Percentiles rank a stretch among this genome's conserved stretches.
Conservation (phyloP, 176 grass and related monocot species). For the Calamus simplicifolius region DNA sequence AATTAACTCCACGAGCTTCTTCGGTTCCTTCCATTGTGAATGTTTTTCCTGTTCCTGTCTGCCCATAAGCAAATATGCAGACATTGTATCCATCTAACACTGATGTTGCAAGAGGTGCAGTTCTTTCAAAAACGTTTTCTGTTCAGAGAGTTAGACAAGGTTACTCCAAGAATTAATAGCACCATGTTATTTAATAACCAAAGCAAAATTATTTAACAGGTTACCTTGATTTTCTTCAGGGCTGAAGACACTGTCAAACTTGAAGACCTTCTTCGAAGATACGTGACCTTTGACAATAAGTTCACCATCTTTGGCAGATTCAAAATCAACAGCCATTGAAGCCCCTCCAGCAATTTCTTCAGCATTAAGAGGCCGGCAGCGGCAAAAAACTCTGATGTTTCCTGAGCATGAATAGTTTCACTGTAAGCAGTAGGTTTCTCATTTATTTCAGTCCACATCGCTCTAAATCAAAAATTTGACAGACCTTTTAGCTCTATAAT, state of each 20-base stretch:
- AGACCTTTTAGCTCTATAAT: slow-evolving; percentile 81
- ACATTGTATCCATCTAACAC: slow-evolving; percentile 96
- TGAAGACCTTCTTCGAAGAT: slow-evolving; percentile 81
- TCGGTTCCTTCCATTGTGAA: slow-evolving; percentile 94
- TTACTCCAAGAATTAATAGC: too few relatives aligned
- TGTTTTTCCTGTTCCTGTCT: slow-evolving; percentile 93
- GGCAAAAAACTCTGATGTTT: slow-evolving; percentile 92
- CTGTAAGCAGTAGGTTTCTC: background rate
- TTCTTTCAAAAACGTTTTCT: slow-evolving; percentile 85
- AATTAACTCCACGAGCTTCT: slow-evolving; percentile 80
- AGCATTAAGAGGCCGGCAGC: slow-evolving; percentile 77
- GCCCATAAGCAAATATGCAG: slow-evolving; percentile 92
- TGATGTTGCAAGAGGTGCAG: slow-evolving; percentile 65
- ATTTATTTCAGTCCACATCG: background rate
- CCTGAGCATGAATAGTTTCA: slow-evolving; percentile 24
- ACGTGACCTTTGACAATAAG: slow-evolving; percentile 78
- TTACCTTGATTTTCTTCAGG: slow-evolving; percentile 91
- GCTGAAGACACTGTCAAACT: slow-evolving; percentile 75
- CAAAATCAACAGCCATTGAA: slow-evolving; percentile 59
- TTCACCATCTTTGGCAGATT: slow-evolving; percentile 80
- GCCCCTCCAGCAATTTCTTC: slow-evolving; percentile 70
- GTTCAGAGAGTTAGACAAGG: slow-evolving; percentile 8
- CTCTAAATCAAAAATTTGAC: slow-evolving; percentile 6
- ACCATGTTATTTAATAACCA: too few relatives aligned
- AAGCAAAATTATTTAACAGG: background rate